A percentile compares a stretch with the other conserved stretches of the same genome.
phyloP scores from a whole-genome alignment of 2,329 filamentous ascomycete species.

The Hypomyces rosellus region DNA sequence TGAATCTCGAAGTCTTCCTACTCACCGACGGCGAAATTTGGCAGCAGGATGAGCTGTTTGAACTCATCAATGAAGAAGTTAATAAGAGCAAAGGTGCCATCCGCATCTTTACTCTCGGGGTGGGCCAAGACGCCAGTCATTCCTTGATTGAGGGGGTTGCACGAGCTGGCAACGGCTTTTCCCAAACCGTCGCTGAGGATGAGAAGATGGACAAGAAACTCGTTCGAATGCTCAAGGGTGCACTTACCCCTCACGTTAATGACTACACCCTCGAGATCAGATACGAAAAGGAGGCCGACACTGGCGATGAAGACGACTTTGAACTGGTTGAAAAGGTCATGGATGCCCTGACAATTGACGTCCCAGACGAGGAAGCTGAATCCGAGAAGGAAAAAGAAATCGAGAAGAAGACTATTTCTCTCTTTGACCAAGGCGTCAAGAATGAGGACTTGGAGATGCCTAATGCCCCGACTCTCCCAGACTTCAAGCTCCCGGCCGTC shows the following conservation, averaged over 20 bases:
- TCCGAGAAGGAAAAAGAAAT: not conserved
- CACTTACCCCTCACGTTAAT: constrained; percentile 58
- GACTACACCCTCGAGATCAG: constrained; percentile 60
- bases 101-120: constrained; percentile 49
- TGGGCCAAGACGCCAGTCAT: constrained; percentile 45
- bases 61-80: constrained; percentile 37
- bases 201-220: constrained; percentile 65
- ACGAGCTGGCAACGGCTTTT: constrained; percentile 49
- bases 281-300: constrained; percentile 35
- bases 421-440: constrained; percentile 49
- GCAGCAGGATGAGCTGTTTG: constrained; percentile 37
- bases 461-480: constrained; percentile 13
- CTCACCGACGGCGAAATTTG: constrained; percentile 53
- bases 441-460: constrained; percentile 33
- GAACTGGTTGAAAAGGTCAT: constrained; percentile 55
- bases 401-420: constrained; percentile 43
- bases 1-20: constrained; percentile 48
- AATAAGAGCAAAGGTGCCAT: constrained; percentile 35
- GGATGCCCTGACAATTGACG: constrained; percentile 39
- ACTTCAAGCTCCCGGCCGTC: constrained; percentile 44
- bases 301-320: constrained; percentile 43
- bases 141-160: constrained; percentile 50
- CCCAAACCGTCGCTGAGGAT: constrained; percentile 53
- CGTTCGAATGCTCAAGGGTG: constrained; percentile 67
- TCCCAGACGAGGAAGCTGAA: constrained; percentile 4